Evolutionary conservation across 108 stramenopile genomes (phyloP), one percentile per base, ranked within the genome.

Genomic region (Nitzschia sp.): DNA sequence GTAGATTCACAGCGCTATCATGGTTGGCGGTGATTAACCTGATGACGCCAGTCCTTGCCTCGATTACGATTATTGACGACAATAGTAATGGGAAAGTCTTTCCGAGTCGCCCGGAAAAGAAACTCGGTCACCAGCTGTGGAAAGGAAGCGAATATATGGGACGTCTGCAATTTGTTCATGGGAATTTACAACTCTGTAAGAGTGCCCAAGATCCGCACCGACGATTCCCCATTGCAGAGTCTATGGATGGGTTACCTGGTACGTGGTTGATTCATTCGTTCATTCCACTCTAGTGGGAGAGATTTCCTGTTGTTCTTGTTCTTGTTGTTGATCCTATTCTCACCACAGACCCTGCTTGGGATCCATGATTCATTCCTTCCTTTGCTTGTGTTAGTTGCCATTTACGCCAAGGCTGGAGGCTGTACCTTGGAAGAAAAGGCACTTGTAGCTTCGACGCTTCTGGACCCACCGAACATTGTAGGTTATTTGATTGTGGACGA

Each of bases 371-470:
- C 26, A 31, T 13, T 47, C 21, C 0, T 46, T 69, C 13, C 0
- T 63, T 31, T 17, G 29, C 3, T 22, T 47, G 45, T 58, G 13
- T 16, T 41, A 74, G 78, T 85, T 0, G 84, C 84, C 4, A 44
- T 85, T 8, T 31, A 80, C 35, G 80, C 60, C 25, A 53, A 68
- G 25, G 16, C 34, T n/a, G 80, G 80, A 31, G 78, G 80, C 27
- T 85, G 84, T 54, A 67, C 72, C 22, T 58, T 72, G 15, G 45
- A 72, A 45, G 80, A 81, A 72, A 81, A 85, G 69, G 75, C 77
- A 3, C 21, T 44, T 16, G 59, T 84, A 17, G 83, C 72, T 22
- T 58, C 71, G 30, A 56, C 58, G 0, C 41, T 77, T 52, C 69
- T 84, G 19, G 9, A 73, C 26, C 83, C 83, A 1, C 26, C 36